phyloP scores from a whole-genome alignment of 345 rosid genomes.

The Anacardium occidentale region DNA sequence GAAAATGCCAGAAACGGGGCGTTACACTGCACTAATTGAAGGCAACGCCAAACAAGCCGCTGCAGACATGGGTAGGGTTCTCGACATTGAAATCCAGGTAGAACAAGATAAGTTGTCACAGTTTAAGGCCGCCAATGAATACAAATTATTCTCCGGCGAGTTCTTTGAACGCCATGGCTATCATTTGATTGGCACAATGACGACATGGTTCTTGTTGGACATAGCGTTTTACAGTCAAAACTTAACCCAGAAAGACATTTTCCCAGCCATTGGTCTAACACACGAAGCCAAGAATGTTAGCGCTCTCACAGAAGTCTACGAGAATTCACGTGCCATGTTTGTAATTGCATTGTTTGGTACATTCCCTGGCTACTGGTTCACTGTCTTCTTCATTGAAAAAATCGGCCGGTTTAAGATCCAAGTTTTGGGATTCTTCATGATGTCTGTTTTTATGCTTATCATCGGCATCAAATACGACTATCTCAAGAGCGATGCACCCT shows the following conservation, averaged over 20 bases:
- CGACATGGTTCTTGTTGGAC: slow-evolving; percentile 57
- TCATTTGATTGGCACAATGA: slow-evolving; percentile 48
- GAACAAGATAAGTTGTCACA: slow-evolving; percentile 31
- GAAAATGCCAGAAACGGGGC: slow-evolving; percentile 65
- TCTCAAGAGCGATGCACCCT: slow-evolving; percentile 24
- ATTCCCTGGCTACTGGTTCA: slow-evolving; percentile 67
- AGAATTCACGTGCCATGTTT: slow-evolving; percentile 54
- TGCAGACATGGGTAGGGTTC: slow-evolving; percentile 52
- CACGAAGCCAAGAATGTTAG: slow-evolving; percentile 6
- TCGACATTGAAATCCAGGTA: slow-evolving; percentile 37
- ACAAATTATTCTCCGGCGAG: slow-evolving; percentile 35
- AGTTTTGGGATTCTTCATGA: slow-evolving; percentile 56
- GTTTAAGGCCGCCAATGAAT: slow-evolving; percentile 32
- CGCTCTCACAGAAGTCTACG: slow-evolving; percentile 42
- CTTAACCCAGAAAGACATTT: slow-evolving; percentile 56
- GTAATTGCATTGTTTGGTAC: slow-evolving; percentile 43
- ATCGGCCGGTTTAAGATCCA: slow-evolving; percentile 52
- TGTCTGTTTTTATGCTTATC: slow-evolving; percentile 49
- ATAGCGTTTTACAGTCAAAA: slow-evolving; percentile 60
- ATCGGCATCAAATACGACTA: slow-evolving; percentile 38
- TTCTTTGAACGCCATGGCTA: slow-evolving; percentile 43
- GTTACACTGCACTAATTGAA: slow-evolving; percentile 53
- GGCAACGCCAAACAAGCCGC: slow-evolving; percentile 61
- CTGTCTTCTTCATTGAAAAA: slow-evolving; percentile 44
- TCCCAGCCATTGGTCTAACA: slow-evolving; percentile 37